These are phyloP conservation scores for Russula emetica DNA, from an alignment of 768 basidiomycete species.

Conservation along the genomic window DNA sequence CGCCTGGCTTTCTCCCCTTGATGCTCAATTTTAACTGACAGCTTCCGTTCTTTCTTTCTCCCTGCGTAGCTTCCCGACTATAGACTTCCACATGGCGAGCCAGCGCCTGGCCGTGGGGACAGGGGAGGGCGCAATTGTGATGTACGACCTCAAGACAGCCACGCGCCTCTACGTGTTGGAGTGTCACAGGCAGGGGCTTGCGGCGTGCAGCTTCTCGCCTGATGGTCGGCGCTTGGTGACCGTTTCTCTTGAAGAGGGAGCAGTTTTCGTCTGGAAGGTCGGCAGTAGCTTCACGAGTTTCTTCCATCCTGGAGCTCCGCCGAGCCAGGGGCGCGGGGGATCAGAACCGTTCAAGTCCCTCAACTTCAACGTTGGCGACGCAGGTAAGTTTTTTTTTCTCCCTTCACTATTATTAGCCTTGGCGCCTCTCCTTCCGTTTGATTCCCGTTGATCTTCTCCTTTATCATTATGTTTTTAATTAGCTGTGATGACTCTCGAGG, in stretches of 20 bases:
- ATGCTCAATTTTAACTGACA: neutral
- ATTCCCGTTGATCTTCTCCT: neutral
- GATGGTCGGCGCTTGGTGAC: conserved; percentile 90
- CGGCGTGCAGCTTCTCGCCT: conserved; percentile 87
- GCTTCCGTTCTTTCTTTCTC: neutral
- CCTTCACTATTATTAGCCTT: neutral
- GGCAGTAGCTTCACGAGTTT: conserved; percentile 85
- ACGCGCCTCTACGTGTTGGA: conserved; percentile 94
- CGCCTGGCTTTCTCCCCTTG: conserved; percentile 30
- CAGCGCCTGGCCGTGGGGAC: conserved; percentile 94
- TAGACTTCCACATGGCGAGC: conserved; percentile 86
- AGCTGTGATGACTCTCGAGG: conserved; percentile 57
- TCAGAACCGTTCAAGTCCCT: conserved; percentile 86
- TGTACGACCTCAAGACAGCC: conserved; percentile 96
- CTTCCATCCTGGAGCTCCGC: conserved; percentile 87
- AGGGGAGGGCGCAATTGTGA: conserved; percentile 86
- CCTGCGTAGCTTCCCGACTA: conserved; percentile 68
- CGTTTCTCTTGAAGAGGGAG: conserved; percentile 77
- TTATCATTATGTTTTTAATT: neutral
- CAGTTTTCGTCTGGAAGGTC: conserved; percentile 93
- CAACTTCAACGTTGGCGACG: conserved; percentile 77
- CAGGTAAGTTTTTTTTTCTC: conserved; percentile 51
- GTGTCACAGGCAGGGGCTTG: conserved; percentile 75
- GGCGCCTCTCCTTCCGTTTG: neutral
- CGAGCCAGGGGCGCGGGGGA: conserved; percentile 78